Base-by-base conservation (phyloP, 2,329 filamentous ascomycete species). In the Diplodia seriata region DNA sequence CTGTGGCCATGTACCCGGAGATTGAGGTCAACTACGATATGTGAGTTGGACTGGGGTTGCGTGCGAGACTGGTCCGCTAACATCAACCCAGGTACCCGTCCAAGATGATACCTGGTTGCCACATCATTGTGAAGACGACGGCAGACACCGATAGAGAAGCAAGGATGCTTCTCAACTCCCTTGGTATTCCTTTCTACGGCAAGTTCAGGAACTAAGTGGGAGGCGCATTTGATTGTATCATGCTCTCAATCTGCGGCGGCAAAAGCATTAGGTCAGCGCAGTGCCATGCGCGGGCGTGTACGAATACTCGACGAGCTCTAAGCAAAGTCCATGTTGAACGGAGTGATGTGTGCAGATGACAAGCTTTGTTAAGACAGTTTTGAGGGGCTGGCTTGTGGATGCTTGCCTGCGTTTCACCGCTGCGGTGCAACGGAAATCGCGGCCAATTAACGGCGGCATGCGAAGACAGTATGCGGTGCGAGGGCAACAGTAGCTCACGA, bases 1-100 rank as follows among this genome's bases (percentile, higher is more conserved):
- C 91, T 72, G 88, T 97, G 74, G 88, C 90, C 62, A 83, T 92
- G 71, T 99, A 98, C 81, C 95, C 95, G 0, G 95, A 99, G 82
- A 87, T 99, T 55, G 94, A 97, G 80, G 88, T 93, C 74, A 97
- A 97, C 83, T 97, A 95, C 76, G 92, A 97, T 81, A 84, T 86
- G 93, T 97, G 81, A 86, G 91, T 86, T 33, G 20, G 2, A 14
- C 5, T 4, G 6, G 4, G n/a, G 15, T 38, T 23, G 1, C 15
- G 15, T n/a, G 23, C 15, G 11, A 15, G 7, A 14, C 20, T 33
- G 5, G 23, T 9, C 7, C 23, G 54, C 84, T 67, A 84, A 84
- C 69, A 43, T 71, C 40, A 69, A 47, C 18, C 18, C 14, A 89
- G 86, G 78, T 89, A 89, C 72, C 86, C 86, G 4, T 83, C 86